Percentiles rank a stretch among this genome's conserved stretches.
These are phyloP conservation scores for Trypanosoma brucei DNA, from an alignment of 208 protist species.

Conservation along the genomic window DNA sequence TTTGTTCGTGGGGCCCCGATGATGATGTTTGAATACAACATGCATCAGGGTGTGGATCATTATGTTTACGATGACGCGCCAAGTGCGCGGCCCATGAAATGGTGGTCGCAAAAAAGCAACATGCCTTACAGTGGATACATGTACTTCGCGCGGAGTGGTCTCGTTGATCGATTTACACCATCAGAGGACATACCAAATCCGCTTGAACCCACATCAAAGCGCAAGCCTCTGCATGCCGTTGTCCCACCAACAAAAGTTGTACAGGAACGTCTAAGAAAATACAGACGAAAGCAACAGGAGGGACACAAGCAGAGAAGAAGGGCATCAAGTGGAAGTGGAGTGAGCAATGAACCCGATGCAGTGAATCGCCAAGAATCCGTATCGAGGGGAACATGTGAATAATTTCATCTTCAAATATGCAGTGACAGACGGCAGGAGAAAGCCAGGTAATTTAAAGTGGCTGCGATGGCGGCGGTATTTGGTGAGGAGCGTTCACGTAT, in stretches of 20 bases:
- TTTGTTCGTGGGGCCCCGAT: conserved; percentile 67
- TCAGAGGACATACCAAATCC: conserved; percentile 60
- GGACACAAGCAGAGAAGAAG: not conserved
- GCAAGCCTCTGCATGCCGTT: conserved; percentile 24
- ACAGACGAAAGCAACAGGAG: conserved; percentile 15
- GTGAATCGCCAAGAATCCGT: no score
- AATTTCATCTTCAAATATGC: no score
- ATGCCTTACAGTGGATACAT: conserved; percentile 85
- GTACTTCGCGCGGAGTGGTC: conserved; percentile 68
- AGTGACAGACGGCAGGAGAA: no score
- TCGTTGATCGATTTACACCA: conserved; percentile 50
- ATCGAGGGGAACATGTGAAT: no score
- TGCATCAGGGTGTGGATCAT: conserved; percentile 82
- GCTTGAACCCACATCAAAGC: conserved; percentile 30
- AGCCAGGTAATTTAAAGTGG: no score
- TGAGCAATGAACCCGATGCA: no score
- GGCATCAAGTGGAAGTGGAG: no score
- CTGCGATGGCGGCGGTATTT: no score
- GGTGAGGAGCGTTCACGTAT: no score
- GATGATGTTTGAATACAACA: conserved; percentile 61
- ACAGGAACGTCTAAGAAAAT: conserved; percentile 24
- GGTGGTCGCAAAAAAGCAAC: conserved; percentile 88
- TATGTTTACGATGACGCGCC: conserved; percentile 85
- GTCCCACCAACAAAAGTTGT: conserved; percentile 28
- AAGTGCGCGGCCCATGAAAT: conserved; percentile 75